Percentiles rank a stretch among this genome's conserved stretches.
phyloP scores from a whole-genome alignment of 768 basidiomycete genomes.

The Lentinula guzmanii region DNA sequence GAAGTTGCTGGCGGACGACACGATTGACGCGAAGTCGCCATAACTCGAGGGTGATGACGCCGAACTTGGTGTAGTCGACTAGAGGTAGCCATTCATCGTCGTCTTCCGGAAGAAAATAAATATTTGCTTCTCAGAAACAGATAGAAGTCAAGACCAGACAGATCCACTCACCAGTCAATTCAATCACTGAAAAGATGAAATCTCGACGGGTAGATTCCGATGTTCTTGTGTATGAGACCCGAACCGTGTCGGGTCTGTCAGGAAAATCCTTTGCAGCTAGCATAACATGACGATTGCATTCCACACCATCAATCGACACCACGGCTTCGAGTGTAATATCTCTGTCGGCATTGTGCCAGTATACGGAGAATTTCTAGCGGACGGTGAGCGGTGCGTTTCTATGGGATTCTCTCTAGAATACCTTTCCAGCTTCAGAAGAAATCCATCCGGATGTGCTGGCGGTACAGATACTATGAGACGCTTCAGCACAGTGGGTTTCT shows the following conservation, averaged over 20 bases:
- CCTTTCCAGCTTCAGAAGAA: constrained; percentile 1
- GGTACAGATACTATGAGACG: not conserved
- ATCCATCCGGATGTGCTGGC: not conserved
- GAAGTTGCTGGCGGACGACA: not conserved
- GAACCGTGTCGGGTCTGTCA: not conserved
- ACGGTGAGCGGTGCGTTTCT: no score
- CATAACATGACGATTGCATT: constrained; percentile 6
- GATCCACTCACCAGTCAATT: not conserved
- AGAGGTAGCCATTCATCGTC: not conserved
- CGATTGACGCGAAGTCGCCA: not conserved
- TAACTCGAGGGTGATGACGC: not conserved
- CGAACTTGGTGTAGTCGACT: not conserved
- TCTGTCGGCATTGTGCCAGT: not conserved
- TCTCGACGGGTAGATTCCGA: not conserved
- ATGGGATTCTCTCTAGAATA: not conserved
- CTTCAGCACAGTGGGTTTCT: not conserved
- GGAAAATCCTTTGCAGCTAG: not conserved
- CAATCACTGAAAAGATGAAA: not conserved
- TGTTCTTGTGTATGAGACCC: not conserved
- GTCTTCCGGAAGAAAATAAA: not conserved
- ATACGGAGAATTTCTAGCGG: constrained; percentile 1
- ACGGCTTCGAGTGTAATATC: not conserved
- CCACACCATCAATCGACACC: not conserved
- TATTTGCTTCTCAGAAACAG: no score
- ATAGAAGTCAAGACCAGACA: no score